Percentiles rank a stretch among this genome's conserved stretches.
Conservation (phyloP, 768 basidiomycete genomes). For the Tephrocybe sp. region DNA sequence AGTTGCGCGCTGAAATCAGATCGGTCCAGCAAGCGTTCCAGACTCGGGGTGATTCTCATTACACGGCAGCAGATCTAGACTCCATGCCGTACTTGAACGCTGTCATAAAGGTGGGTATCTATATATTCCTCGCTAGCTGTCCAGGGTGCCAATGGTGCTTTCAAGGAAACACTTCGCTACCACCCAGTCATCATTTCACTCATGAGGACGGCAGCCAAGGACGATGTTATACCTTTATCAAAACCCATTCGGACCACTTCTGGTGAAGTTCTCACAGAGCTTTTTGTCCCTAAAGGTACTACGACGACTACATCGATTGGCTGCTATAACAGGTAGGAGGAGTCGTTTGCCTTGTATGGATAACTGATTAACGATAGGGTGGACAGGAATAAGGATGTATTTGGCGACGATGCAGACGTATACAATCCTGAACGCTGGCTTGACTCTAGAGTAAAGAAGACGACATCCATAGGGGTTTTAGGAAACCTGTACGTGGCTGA, state of each 20-base stretch:
- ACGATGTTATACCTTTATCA: conserved; percentile 58
- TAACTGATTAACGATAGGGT: background rate
- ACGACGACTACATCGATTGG: conserved; percentile 48
- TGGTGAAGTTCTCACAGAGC: conserved; percentile 42
- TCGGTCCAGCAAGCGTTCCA: conserved; percentile 33
- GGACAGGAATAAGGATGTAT: conserved; percentile 37
- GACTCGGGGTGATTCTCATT: conserved; percentile 34
- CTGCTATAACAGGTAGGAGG: conserved; percentile 48
- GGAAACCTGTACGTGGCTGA: conserved; percentile 38
- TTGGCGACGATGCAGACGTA: conserved; percentile 44
- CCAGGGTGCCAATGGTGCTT: no score
- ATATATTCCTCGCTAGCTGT: no score
- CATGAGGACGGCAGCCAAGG: conserved; percentile 39
- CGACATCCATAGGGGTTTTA: conserved; percentile 43
- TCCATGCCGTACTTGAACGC: conserved; percentile 45
- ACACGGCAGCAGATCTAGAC: conserved; percentile 45
- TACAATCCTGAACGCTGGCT: conserved; percentile 53
- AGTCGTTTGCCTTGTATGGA: background rate
- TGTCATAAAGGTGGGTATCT: conserved; percentile 37
- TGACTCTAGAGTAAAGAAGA: conserved; percentile 33
- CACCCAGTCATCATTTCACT: conserved; percentile 35
- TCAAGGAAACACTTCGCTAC: conserved; percentile 44
- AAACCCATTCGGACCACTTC: conserved; percentile 45
- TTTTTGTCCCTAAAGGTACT: conserved; percentile 49
- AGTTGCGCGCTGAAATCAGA: conserved; percentile 59